phyloP scores from a whole-genome alignment of 352 stramenopile species.

The Globisporangium uncinulatum region DNA sequence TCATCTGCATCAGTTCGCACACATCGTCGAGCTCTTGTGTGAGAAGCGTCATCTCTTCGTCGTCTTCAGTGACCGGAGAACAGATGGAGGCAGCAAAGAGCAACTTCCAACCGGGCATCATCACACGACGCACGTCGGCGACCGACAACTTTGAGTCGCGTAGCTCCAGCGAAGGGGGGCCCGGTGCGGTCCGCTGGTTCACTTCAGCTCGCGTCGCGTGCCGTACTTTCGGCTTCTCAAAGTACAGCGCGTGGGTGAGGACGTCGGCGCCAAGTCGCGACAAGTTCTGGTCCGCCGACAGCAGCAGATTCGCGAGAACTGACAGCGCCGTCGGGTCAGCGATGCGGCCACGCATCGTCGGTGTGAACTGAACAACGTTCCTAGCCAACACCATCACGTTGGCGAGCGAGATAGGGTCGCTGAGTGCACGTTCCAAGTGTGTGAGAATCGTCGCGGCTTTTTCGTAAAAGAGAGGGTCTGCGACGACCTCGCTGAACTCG shows the following conservation, averaged over 20 bases:
- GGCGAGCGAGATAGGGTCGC: slow-evolving; percentile 11
- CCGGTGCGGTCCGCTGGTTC: neutral
- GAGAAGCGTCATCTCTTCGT: slow-evolving; percentile 3
- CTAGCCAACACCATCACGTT: slow-evolving; percentile 24
- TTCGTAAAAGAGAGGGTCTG: slow-evolving; percentile 25
- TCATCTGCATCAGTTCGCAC: neutral
- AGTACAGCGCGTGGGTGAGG: slow-evolving; percentile 11
- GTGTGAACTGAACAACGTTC: slow-evolving; percentile 21
- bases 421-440: neutral
- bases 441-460: slow-evolving; percentile 18
- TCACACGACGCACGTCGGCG: neutral
- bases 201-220: neutral
- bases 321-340: slow-evolving; percentile 14
- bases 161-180: neutral
- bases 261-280: slow-evolving; percentile 7
- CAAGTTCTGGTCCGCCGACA: neutral
- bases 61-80: neutral
- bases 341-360: slow-evolving; percentile 19
- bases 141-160: neutral
- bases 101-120: slow-evolving; percentile 9
- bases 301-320: slow-evolving; percentile 5
- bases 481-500: slow-evolving; percentile 19
- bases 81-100: neutral
- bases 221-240: slow-evolving; percentile 1
- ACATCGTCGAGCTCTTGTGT: slow-evolving; percentile 4